These are phyloP conservation scores for Wickerhamiella azymoides DNA, from an alignment of 805 yeast species.

Conservation along the genomic window DNA sequence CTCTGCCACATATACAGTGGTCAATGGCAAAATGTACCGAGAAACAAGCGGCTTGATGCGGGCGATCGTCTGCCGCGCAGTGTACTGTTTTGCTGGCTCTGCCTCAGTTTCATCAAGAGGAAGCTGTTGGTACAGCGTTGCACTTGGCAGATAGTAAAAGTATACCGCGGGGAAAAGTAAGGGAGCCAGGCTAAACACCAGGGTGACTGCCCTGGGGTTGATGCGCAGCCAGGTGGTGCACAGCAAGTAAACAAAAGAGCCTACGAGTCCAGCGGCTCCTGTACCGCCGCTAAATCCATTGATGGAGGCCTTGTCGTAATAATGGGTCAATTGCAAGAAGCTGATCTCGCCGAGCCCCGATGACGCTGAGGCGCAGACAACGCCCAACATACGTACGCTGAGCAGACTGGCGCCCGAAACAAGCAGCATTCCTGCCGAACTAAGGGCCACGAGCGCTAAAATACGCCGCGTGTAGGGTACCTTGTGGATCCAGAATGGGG, in stretches of 20 bases:
- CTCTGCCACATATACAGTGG: constrained; percentile 73
- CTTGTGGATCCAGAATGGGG: constrained; percentile 67
- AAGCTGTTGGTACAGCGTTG: not conserved
- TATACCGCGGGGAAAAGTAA: constrained; percentile 22
- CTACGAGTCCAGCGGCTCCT: constrained; percentile 87
- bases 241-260: constrained; percentile 52
- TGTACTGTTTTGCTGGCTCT: not conserved
- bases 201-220: constrained; percentile 39
- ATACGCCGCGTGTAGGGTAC: constrained; percentile 50
- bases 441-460: constrained; percentile 38
- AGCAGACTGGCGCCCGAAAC: constrained; percentile 36
- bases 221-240: constrained; percentile 56
- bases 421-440: constrained; percentile 60
- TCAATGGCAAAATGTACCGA: constrained; percentile 66
- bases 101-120: constrained; percentile 1
- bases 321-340: constrained; percentile 76
- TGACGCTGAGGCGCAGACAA: constrained; percentile 63
- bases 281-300: constrained; percentile 91
- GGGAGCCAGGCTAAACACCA: constrained; percentile 38
- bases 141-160: constrained; percentile 6
- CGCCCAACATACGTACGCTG: constrained; percentile 43
- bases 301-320: constrained; percentile 44
- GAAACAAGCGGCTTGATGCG: constrained; percentile 22
- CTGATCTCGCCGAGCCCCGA: constrained; percentile 89
- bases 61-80: constrained; percentile 13